phyloP scores from a whole-genome alignment of 164 flowering plant genomes.

The Liquidambar formosana region DNA sequence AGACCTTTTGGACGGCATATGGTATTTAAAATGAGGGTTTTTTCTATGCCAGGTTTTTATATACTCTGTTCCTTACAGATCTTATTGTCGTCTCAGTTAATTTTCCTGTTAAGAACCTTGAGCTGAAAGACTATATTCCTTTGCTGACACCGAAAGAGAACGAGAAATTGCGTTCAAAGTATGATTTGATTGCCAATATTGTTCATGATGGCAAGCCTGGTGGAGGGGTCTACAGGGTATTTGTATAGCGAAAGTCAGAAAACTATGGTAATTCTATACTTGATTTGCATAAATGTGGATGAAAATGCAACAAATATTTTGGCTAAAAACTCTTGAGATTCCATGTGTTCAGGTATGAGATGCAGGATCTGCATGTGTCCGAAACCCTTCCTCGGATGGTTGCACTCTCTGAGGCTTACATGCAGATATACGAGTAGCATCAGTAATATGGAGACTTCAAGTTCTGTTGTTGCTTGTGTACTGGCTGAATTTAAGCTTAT shows the following conservation, averaged over 20 bases:
- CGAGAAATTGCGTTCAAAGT: too few relatives aligned
- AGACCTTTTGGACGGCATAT: too few relatives aligned
- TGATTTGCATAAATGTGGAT: background rate
- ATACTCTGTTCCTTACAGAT: too few relatives aligned
- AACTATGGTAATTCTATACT: conserved; percentile 62
- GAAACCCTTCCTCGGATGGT: conserved; percentile 99
- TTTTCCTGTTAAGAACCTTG: conserved; percentile 96
- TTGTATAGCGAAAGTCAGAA: conserved; percentile 97
- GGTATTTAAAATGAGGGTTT: background rate
- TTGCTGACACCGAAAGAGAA: too few relatives aligned
- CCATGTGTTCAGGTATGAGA: conserved; percentile 96
- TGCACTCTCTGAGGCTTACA: conserved; percentile 93
- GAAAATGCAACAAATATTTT: background rate
- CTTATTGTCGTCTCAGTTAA: conserved; percentile 56
- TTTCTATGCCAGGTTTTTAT: background rate
- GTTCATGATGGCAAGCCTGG: conserved; percentile 99
- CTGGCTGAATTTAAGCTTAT: background rate
- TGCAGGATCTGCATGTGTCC: conserved; percentile 97
- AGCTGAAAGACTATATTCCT: too few relatives aligned
- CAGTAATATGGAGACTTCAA: background rate
- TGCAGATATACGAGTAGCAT: conserved; percentile 99
- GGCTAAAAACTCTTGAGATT: too few relatives aligned
- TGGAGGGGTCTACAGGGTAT: too few relatives aligned
- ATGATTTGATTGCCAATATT: too few relatives aligned
- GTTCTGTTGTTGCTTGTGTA: background rate